Percentiles rank a stretch among this genome's conserved stretches.
Evolutionary conservation across 2,329 filamentous ascomycete species (phyloP).

Genomic region (Aspergillus unguis): DNA sequence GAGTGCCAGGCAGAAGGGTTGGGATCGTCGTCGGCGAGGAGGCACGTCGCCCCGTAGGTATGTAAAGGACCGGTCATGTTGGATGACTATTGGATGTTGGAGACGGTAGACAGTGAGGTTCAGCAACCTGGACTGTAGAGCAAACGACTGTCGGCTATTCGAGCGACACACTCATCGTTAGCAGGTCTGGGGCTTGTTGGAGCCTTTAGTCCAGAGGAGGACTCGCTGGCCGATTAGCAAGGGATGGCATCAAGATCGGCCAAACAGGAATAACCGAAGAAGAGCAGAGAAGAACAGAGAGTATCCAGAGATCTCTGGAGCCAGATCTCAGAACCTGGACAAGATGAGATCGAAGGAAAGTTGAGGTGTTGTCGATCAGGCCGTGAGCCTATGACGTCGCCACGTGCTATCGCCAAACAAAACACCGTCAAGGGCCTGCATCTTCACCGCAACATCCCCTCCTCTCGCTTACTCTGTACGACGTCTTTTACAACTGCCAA

Average conservation of each 20-base stretch:
- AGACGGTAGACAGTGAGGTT: background rate
- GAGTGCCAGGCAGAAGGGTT: conserved; percentile 31
- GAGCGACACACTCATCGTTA: conserved; percentile 6
- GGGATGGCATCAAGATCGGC: conserved; percentile 10
- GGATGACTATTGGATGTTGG: background rate
- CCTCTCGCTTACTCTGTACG: background rate
- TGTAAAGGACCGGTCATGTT: conserved; percentile 49
- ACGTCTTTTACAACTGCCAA: background rate
- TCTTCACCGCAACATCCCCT: background rate
- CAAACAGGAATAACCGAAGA: background rate
- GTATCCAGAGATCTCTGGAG: background rate
- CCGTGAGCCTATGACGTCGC: conserved; percentile 34
- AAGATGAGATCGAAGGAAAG: background rate
- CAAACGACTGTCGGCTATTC: conserved; percentile 1
- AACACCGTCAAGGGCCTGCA: background rate
- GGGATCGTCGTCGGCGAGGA: conserved; percentile 37
- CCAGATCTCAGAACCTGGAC: background rate
- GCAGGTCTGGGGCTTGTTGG: background rate
- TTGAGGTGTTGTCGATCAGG: background rate
- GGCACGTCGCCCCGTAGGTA: conserved; percentile 60
- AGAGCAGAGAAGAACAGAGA: background rate
- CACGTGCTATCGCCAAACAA: conserved; percentile 27
- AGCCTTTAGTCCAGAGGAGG: conserved; percentile 4
- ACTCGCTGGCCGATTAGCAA: conserved; percentile 13
- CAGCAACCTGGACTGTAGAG: background rate